Evolutionary conservation across 768 basidiomycete species (phyloP).

Genomic region (Mycena crocata): DNA sequence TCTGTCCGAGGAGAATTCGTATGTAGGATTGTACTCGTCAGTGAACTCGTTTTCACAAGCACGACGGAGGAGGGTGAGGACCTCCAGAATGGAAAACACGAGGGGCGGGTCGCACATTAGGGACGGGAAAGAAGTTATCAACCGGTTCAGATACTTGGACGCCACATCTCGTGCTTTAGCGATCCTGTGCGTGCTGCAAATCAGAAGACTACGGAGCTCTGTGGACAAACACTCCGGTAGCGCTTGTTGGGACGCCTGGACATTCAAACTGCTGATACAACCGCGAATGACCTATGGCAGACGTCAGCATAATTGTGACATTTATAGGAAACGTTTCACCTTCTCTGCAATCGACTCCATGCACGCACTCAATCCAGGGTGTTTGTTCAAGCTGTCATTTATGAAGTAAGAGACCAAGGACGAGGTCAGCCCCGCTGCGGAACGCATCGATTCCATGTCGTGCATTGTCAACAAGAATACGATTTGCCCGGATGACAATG

Average conservation of each 20-base stretch:
- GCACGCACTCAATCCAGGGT: slow-evolving; percentile 72
- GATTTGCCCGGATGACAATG: slow-evolving; percentile 83
- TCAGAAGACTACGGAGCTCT: slow-evolving; percentile 81
- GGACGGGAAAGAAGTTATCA: slow-evolving; percentile 93
- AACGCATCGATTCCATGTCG: slow-evolving; percentile 89
- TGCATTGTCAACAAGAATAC: slow-evolving; percentile 89
- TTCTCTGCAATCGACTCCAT: slow-evolving; percentile 92
- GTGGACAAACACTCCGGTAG: slow-evolving; percentile 74
- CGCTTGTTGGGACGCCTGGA: slow-evolving; percentile 82
- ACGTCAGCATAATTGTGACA: slow-evolving; percentile 17
- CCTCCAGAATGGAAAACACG: slow-evolving; percentile 91
- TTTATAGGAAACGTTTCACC: slow-evolving; percentile 51
- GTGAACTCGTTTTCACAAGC: slow-evolving; percentile 91
- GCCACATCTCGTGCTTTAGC: slow-evolving; percentile 86
- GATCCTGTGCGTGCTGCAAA: slow-evolving; percentile 85
- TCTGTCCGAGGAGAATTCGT: slow-evolving; percentile 85
- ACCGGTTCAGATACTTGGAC: slow-evolving; percentile 81
- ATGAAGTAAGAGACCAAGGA: slow-evolving; percentile 89
- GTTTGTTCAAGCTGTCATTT: slow-evolving; percentile 85
- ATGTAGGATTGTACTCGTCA: slow-evolving; percentile 95
- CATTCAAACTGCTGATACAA: slow-evolving; percentile 77
- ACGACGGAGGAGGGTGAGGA: slow-evolving; percentile 87
- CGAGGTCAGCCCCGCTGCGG: slow-evolving; percentile 81
- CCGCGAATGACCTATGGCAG: slow-evolving; percentile 77
- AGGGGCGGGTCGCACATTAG: slow-evolving; percentile 91